A percentile compares a stretch with the other conserved stretches of the same genome.
Evolutionary conservation across 495 filamentous ascomycete species (phyloP).

Genomic region (Viridothelium virens): DNA sequence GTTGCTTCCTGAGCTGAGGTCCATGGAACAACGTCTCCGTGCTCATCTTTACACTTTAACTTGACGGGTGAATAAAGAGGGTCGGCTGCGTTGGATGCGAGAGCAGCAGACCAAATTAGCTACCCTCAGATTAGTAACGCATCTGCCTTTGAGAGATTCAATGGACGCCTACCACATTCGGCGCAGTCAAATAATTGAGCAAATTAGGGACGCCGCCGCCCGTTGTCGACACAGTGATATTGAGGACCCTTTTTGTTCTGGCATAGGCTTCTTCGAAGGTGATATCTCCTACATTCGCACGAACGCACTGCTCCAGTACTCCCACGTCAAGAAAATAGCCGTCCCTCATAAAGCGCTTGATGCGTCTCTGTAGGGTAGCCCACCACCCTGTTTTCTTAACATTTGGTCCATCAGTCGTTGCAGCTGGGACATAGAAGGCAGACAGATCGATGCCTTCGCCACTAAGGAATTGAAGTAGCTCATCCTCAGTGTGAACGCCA

Average conservation of each 20-base stretch:
- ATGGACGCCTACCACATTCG: slow-evolving; percentile 70
- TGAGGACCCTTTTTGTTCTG: slow-evolving; percentile 76
- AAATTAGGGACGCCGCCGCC: slow-evolving; percentile 73
- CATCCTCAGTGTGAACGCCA: slow-evolving; percentile 80
- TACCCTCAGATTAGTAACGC: slow-evolving; percentile 21
- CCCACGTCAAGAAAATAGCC: slow-evolving; percentile 79
- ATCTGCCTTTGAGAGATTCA: neutral
- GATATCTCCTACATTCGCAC: slow-evolving; percentile 76
- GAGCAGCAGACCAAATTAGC: slow-evolving; percentile 88
- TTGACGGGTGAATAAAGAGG: slow-evolving; percentile 59
- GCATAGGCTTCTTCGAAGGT: slow-evolving; percentile 93
- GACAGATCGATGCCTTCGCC: slow-evolving; percentile 76
- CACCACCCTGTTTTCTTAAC: slow-evolving; percentile 37
- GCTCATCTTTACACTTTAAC: slow-evolving; percentile 75
- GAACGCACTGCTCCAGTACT: slow-evolving; percentile 77
- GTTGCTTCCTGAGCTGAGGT: slow-evolving; percentile 55
- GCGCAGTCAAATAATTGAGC: slow-evolving; percentile 88
- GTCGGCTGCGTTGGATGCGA: slow-evolving; percentile 76
- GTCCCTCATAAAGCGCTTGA: slow-evolving; percentile 57
- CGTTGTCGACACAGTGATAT: slow-evolving; percentile 78
- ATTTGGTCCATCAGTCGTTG: slow-evolving; percentile 1
- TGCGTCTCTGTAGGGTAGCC: slow-evolving; percentile 52
- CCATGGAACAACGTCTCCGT: slow-evolving; percentile 76
- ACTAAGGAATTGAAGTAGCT: slow-evolving; percentile 65
- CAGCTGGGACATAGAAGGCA: slow-evolving; percentile 50